Evolutionary conservation across 2,329 filamentous ascomycete species (phyloP), one percentile per base, ranked within the genome.

Genomic region (Metarhizium robertsii): DNA sequence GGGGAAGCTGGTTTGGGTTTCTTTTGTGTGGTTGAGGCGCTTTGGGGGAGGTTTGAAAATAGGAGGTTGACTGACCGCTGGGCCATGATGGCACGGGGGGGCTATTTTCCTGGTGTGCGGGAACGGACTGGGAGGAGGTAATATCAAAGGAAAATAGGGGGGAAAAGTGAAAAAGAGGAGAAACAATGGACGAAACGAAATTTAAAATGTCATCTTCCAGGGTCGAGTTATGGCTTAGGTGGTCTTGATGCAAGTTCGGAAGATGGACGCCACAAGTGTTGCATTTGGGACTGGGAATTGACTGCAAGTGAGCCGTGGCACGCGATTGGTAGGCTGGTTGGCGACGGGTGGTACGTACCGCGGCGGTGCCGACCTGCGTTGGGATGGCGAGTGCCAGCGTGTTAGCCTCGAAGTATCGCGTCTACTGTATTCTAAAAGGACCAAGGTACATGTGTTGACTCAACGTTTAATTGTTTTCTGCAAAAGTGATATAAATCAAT

Each of bases 31-130:
- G 25, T 36, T 36, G 8, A 10, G 7, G 34, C 34, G 13, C 11
- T 7, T 40, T 13, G 38, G 11, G 10, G 20, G 20, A 25, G 8
- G 20, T 25, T 20, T 20, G 25, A 2, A 2, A 30, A 20, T n/a
- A 20, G 50, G 52, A 40, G 50, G 40, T 29, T 20, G 18, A 29
- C 54, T 25, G 45, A 71, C 69, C 69, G 66, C 66, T 71, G 69
- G 64, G 69, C 61, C 69, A 71, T 71, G 55, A 42, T 32, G 29
- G 20, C 20, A 34, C 11, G 11, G 13, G 42, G 25, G 40, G 11
- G 14, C 14, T 18, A 18, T 7, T 45, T 8, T 18, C 6, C 18
- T 20, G 40, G 16, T 20, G 42, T 45, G 16, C 8, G 16, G n/a
- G n/a, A 3, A 16, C n/a, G n/a, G n/a, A 20, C n/a, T 45, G n/a